phyloP scores from a whole-genome alignment of 306 rosid genomes.

The Geum urbanum region DNA sequence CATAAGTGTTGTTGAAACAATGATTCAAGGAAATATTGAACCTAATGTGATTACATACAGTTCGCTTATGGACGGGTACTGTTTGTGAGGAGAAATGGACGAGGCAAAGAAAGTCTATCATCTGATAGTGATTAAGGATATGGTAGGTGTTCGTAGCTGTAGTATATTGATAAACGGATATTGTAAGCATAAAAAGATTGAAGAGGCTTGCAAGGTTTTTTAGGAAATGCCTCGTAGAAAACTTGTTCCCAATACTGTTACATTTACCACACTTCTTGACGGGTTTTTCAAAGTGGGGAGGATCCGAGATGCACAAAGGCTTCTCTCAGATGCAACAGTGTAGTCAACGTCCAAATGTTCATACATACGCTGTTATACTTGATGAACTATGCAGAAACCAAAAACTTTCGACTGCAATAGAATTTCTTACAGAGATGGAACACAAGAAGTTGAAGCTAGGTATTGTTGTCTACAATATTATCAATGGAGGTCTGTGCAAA shows the following conservation, averaged over 20 bases:
- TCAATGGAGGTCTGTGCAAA: neutral
- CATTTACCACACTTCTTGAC: neutral
- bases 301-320: neutral
- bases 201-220: neutral
- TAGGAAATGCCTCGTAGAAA: neutral
- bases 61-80: neutral
- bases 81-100: neutral
- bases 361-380: neutral
- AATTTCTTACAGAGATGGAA: neutral
- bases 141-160: neutral
- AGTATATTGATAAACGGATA: slow-evolving; percentile 12
- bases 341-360: neutral
- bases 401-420: neutral
- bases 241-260: neutral
- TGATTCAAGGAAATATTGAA: slow-evolving; percentile 10
- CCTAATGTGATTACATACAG: neutral
- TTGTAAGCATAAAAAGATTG: neutral
- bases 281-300: neutral
- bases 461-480: neutral
- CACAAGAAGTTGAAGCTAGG: neutral
- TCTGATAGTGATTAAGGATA: neutral
- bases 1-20: neutral
- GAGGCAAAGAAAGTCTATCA: slow-evolving; percentile 3
- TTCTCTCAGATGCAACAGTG: neutral
- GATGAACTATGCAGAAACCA: neutral